Conservation (phyloP, 106 monocot genomes). For the Dendrobium nobile region DNA sequence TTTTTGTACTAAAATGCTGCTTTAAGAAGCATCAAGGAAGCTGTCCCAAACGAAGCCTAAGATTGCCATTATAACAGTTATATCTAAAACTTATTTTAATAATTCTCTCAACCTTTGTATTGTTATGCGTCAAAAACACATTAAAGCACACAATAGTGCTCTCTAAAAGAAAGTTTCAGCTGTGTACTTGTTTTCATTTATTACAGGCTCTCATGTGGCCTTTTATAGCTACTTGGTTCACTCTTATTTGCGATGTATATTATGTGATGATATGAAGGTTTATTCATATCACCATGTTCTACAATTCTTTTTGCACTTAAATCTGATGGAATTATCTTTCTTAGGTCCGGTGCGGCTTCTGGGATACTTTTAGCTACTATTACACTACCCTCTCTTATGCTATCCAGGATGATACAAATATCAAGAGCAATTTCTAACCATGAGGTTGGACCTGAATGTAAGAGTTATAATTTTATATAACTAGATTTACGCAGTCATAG, state of each 20-base stretch:
- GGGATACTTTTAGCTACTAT: constrained; percentile 80
- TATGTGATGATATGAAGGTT: not conserved
- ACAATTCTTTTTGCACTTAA: not conserved
- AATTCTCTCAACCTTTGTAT: not conserved
- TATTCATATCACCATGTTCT: not conserved
- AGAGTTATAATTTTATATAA: not conserved
- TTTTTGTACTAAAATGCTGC: too few species aligned
- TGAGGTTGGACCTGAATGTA: constrained; percentile 45
- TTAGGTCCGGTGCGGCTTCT: constrained; percentile 79
- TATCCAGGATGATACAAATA: constrained; percentile 75
- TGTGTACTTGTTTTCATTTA: not conserved
- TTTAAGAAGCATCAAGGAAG: too few species aligned
- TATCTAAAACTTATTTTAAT: not conserved
- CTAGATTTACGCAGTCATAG: not conserved
- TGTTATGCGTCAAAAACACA: not conserved
- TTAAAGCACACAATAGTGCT: not conserved
- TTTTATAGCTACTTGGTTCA: not conserved
- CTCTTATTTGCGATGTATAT: not conserved
- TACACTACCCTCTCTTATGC: constrained; percentile 80
- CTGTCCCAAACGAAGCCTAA: too few species aligned
- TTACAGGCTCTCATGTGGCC: not conserved
- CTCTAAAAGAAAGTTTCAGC: not conserved
- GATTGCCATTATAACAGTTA: not conserved
- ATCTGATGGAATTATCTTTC: constrained; percentile 12
- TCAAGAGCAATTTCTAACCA: constrained; percentile 36